Evolutionary conservation across 805 yeast species (phyloP).

Genomic region (Kazachstania kunashirensis): DNA sequence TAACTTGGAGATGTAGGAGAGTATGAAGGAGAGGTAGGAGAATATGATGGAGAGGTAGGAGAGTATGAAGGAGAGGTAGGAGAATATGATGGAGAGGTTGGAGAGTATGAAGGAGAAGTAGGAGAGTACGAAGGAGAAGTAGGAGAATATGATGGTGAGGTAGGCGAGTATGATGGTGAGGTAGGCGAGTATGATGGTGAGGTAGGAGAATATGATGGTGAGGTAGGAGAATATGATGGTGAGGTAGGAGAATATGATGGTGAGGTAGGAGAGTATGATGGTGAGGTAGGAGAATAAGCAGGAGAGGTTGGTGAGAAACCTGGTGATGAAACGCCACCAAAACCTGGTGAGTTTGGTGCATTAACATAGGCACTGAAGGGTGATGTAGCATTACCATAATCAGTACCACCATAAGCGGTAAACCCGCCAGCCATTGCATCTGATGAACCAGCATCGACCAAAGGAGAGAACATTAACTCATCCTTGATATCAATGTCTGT

Average conservation of each 20-base stretch:
- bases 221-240: conserved; percentile 62
- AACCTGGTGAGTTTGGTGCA: conserved; percentile 53
- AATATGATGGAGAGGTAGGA: conserved; percentile 61
- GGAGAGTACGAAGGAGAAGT: conserved; percentile 71
- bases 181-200: conserved; percentile 77
- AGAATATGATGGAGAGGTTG: conserved; percentile 70
- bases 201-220: conserved; percentile 72
- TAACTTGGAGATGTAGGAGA: conserved; percentile 61
- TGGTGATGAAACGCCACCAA: conserved; percentile 50
- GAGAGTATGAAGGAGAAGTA: conserved; percentile 55
- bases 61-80: conserved; percentile 69
- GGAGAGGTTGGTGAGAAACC: conserved; percentile 72
- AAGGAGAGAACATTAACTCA: conserved; percentile 85
- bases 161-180: conserved; percentile 62
- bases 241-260: conserved; percentile 72
- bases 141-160: conserved; percentile 66
- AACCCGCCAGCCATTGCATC: conserved; percentile 74
- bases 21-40: conserved; percentile 55
- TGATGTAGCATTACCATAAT: conserved; percentile 49
- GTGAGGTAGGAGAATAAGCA: conserved; percentile 71
- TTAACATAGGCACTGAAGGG: conserved; percentile 41
- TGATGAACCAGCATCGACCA: conserved; percentile 73
- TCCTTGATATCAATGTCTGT: conserved; percentile 54
- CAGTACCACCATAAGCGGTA: conserved; percentile 79
- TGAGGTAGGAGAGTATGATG: conserved; percentile 70